These are phyloP conservation scores for Tolypocladium endophyticum DNA, from an alignment of 2,329 filamentous ascomycete species.

Conservation along the genomic window DNA sequence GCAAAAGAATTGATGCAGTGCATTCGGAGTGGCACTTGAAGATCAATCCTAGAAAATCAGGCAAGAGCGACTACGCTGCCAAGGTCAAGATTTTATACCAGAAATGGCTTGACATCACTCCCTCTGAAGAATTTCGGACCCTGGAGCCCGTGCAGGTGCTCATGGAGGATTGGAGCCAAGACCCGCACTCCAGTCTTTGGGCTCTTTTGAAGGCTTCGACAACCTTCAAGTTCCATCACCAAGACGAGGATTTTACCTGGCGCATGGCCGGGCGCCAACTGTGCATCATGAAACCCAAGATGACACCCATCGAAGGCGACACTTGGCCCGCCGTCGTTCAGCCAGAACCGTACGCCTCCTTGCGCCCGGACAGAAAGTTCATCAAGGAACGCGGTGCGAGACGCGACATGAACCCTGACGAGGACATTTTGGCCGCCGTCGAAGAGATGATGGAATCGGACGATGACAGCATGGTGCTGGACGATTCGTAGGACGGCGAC, in stretches of 20 bases:
- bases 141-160: slow-evolving; percentile 15
- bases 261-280: slow-evolving; percentile 38
- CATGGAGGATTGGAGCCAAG: slow-evolving; percentile 14
- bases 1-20: slow-evolving; percentile 19
- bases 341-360: slow-evolving; percentile 22
- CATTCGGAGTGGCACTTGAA: slow-evolving; percentile 22
- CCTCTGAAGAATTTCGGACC: slow-evolving; percentile 13
- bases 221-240: slow-evolving; percentile 30
- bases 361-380: slow-evolving; percentile 24
- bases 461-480: slow-evolving; percentile 9
- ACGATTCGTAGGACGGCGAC: background rate
- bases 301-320: background rate
- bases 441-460: slow-evolving; percentile 18
- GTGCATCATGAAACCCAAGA: slow-evolving; percentile 32
- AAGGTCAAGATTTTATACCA: slow-evolving; percentile 26
- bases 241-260: slow-evolving; percentile 28
- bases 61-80: slow-evolving; percentile 8
- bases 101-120: slow-evolving; percentile 30
- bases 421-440: slow-evolving; percentile 11
- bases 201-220: slow-evolving; percentile 39
- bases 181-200: slow-evolving; percentile 28
- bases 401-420: slow-evolving; percentile 9
- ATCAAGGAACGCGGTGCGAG: slow-evolving; percentile 11
- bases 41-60: slow-evolving; percentile 3
- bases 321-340: slow-evolving; percentile 20